Base-by-base conservation (phyloP, 148 eudicot species). In the Amaranthus cruentus region DNA sequence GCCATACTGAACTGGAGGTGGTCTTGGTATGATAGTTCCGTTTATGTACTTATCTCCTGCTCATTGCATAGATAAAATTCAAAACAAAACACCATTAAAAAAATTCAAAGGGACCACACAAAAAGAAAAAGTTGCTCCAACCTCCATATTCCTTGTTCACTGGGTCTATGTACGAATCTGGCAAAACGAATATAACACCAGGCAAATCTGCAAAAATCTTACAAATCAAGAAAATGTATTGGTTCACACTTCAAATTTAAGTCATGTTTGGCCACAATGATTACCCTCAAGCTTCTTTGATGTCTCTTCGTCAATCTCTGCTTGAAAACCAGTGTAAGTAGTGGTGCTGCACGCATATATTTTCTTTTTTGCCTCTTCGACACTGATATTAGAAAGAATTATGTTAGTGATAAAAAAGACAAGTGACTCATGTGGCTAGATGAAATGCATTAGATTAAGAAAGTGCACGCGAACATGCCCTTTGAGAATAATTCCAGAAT, bases 61-160 rank as follows among this genome's bases (percentile, higher is more conserved):
- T 48, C 78, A 72, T 55, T 60, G 62, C 52, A 68, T 61, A 68
- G 52, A 42, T 21, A 61, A 58, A 49, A 59, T 54, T 73, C 5
- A 66, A 38, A 54, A 74, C 3, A 6, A 47, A 50, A 47, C 72
- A 43, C 44, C 53, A 7, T 12, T 10, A 62, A 50, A 18, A 49
- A 50, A 43, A 59, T 9, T 38, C 11, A 70, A 54, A 68, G 59
- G 12, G 53, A 71, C 58, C 10, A 47, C 62, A 58, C 3, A 49
- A 9, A 67, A 28, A 9, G 46, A n/a, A n/a, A 58, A 52, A 14
- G 6, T 42, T 49, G 62, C 13, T 73, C 78, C 21, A 78, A 94
- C 98, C 98, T 84, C 98, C 97, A 83, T 94, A 94, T 75, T 94
- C 96, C 73, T 94, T 91, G 82, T 91, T 91, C 70, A 88, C 89